Evolutionary conservation across 345 rosid genomes (phyloP), one percentile per base, ranked within the genome.

Genomic region (Reutealis trisperma): DNA sequence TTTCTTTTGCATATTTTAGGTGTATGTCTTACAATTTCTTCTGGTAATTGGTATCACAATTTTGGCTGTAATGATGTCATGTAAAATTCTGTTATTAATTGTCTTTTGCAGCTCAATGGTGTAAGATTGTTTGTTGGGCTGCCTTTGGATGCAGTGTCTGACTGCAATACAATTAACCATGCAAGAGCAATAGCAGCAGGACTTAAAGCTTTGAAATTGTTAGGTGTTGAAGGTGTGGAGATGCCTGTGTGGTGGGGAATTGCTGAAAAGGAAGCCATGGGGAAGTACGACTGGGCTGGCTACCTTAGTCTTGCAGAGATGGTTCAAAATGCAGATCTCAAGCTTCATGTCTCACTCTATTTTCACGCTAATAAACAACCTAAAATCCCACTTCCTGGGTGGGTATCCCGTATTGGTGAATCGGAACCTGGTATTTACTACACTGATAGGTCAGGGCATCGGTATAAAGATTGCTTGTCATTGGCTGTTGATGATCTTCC

Each of bases 191-290:
- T 95, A 30, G 84, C 88, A 2, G 98, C 84, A 1, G 99, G 98
- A 45, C 86, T 95, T 54, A 92, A 79, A 85, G 99, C 99, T 65
- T 80, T 95, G 80, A 95, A 92, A 81, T 85, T 95, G 32, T 82
- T 95, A 58, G 99, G 97, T 54, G 90, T 95, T 2, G 88, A 93
- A 73, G 99, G 99, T 25, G 89, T 95, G 73, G 99, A 95, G 89
- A 83, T 95, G 74, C 97, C 97, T 0, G 81, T 93, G 21, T 95
- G 96, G 89, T 95, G 99, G 99, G 98, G 98, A 37, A 81, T 93
- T 1, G 99, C 75, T n/a, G 99, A 95, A 88, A 95, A 90, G 84
- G 96, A 89, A 84, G 87, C 85, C 54, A 83, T 83, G 81, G 98
- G 94, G 1, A 85, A 83, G 76, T 93, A 92, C n/a, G 81, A 93